Percentiles rank a stretch among this genome's conserved stretches.
Evolutionary conservation across 2,329 filamentous ascomycete genomes (phyloP).

Genomic region (Beauveria scarabaeidicola): DNA sequence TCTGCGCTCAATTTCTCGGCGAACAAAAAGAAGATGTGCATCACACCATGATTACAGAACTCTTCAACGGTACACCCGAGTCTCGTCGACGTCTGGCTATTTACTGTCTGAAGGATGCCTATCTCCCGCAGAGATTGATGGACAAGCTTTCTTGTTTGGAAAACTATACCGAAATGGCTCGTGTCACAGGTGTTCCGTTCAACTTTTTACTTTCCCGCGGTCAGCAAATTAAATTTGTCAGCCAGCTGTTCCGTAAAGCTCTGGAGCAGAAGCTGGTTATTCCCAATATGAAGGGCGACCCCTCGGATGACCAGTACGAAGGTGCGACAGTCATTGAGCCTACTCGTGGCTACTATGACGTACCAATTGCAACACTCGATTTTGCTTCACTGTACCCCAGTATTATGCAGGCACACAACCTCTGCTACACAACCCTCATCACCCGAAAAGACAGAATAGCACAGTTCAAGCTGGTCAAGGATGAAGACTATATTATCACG

Average conservation of each 20-base stretch:
- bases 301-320: slow-evolving; percentile 83
- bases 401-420: slow-evolving; percentile 97
- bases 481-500: slow-evolving; percentile 93
- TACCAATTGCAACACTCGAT: slow-evolving; percentile 93
- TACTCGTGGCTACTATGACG: slow-evolving; percentile 84
- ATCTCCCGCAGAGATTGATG: slow-evolving; percentile 86
- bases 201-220: slow-evolving; percentile 86
- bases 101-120: slow-evolving; percentile 97
- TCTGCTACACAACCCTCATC: slow-evolving; percentile 92
- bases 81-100: slow-evolving; percentile 83
- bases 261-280: slow-evolving; percentile 90
- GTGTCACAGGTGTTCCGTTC: slow-evolving; percentile 97
- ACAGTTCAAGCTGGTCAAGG: slow-evolving; percentile 68
- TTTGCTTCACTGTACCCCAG: slow-evolving; percentile 97
- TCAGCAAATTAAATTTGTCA: slow-evolving; percentile 96
- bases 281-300: slow-evolving; percentile 68
- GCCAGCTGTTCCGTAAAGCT: slow-evolving; percentile 92
- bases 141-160: slow-evolving; percentile 98
- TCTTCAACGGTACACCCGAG: slow-evolving; percentile 94
- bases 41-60: slow-evolving; percentile 96
- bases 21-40: slow-evolving; percentile 99
- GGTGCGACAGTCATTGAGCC: slow-evolving; percentile 98
- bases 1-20: slow-evolving; percentile 86
- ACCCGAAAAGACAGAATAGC: slow-evolving; percentile 66
- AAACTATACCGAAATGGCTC: slow-evolving; percentile 99